Evolutionary conservation across 768 basidiomycete species (phyloP).

Genomic region (Crepidotus variabilis): DNA sequence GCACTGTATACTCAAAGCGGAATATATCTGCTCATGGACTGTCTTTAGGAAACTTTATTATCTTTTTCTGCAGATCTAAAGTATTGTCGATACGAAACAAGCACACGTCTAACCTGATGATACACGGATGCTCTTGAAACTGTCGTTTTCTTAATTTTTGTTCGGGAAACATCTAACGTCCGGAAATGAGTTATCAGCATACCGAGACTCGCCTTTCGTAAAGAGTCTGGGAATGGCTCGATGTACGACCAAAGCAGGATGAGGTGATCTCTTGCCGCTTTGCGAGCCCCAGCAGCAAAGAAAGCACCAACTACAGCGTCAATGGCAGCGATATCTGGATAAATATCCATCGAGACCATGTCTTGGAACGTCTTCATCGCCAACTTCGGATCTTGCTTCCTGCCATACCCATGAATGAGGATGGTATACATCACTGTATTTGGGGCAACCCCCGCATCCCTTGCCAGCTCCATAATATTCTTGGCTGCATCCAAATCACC

Average conservation of each 20-base stretch:
- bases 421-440: constrained; percentile 74
- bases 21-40: constrained; percentile 5
- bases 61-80: constrained; percentile 5
- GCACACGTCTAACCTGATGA: constrained; percentile 10
- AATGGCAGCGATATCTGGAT: constrained; percentile 68
- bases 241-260: constrained; percentile 63
- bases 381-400: constrained; percentile 47
- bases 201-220: constrained; percentile 40
- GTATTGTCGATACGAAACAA: constrained; percentile 12
- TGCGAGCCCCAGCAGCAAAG: constrained; percentile 50
- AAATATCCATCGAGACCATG: constrained; percentile 59
- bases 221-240: constrained; percentile 52
- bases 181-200: constrained; percentile 48
- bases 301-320: constrained; percentile 71
- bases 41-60: neutral
- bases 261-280: constrained; percentile 49
- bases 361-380: constrained; percentile 54
- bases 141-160: constrained; percentile 3
- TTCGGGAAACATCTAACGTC: constrained; percentile 21
- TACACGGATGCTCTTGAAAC: constrained; percentile 12
- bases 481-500: constrained; percentile 61
- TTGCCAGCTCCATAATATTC: constrained; percentile 50
- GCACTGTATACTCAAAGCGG: constrained; percentile 1
- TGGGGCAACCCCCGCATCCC: constrained; percentile 46
- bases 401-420: constrained; percentile 68